Evolutionary conservation across 306 rosid species (phyloP), one percentile per base, ranked within the genome.

Genomic region (Abrus pulchellus): DNA sequence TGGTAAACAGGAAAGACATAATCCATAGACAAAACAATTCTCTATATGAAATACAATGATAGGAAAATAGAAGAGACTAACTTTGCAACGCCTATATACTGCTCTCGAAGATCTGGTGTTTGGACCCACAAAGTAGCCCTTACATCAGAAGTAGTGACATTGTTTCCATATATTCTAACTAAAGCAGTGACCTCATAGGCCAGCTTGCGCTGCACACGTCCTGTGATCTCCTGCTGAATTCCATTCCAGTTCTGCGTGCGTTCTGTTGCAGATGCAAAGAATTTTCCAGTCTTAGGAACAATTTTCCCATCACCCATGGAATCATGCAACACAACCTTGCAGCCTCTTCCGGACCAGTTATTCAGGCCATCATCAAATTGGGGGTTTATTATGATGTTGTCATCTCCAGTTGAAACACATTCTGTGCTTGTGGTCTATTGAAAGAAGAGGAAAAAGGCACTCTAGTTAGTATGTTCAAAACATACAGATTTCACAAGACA

Each of bases 321-420:
- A 61, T 86, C 92, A 32, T 88, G 90, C 68, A 95, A 65, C 69
- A 76, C 85, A 86, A 95, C 84, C 89, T 95, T 93, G 90, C 99
- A 93, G 81, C 97, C 93, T 89, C 98, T 89, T 86, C 96, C 97
- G 7, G 94, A 84, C 99, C 98, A 93, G 80, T 87, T 93, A 60
- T 88, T 95, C 83, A 91, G 75, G 77, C 92, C 97, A 90, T 93
- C 90, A 66, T 93, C 96, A 84, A 95, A 95, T 53, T 34, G 80
- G 1, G 98, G 98, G 82, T 95, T 95, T 29, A 88, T 75, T 54
- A 87, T 86, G 69, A 93, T 79, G 82, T 85, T 89, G 53, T 82
- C 93, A 61, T 87, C 91, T 76, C 85, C 91, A 7, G 81, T 53
- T 45, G 71, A 61, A 82, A 65, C 70, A 81, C 76, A 75, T 54